Conservation (phyloP, 177 flowering plant genomes). For the Vitis hybrid region DNA sequence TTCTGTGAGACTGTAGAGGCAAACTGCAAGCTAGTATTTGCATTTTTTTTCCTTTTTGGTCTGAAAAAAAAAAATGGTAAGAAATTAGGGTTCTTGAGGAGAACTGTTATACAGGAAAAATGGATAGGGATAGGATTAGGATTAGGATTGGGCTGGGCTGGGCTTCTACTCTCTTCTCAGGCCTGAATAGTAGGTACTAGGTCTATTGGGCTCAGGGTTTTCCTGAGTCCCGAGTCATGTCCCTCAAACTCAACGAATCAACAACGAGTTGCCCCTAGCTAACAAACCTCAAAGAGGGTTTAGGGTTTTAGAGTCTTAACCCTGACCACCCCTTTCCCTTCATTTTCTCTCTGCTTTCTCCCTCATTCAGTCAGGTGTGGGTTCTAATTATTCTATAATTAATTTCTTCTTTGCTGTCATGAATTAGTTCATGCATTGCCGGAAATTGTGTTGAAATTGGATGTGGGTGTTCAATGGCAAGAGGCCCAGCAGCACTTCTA, state of each 20-base stretch:
- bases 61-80: neutral
- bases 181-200: neutral
- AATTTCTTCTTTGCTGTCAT: neutral
- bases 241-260: neutral
- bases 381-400: neutral
- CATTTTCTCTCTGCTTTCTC: slow-evolving; percentile 6
- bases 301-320: slow-evolving; percentile 5
- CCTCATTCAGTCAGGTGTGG: slow-evolving; percentile 1
- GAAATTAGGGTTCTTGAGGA: no score
- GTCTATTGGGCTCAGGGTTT: neutral
- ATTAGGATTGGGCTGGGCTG: neutral
- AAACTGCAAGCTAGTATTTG: slow-evolving; percentile 39
- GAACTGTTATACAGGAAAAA: neutral
- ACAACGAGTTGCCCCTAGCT: neutral
- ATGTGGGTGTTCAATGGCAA: slow-evolving; percentile 39
- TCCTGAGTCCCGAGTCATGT: neutral
- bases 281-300: neutral
- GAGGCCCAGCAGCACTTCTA: slow-evolving; percentile 41
- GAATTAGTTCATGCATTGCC: neutral
- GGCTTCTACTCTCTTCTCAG: neutral
- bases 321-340: slow-evolving; percentile 8
- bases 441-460: slow-evolving; percentile 4
- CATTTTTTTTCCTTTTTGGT: slow-evolving; percentile 18
- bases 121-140: neutral
- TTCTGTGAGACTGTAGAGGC: slow-evolving; percentile 18